Evolutionary conservation across 2,329 filamentous ascomycete species (phyloP).

Genomic region (Rhytidhysteron rufulum): DNA sequence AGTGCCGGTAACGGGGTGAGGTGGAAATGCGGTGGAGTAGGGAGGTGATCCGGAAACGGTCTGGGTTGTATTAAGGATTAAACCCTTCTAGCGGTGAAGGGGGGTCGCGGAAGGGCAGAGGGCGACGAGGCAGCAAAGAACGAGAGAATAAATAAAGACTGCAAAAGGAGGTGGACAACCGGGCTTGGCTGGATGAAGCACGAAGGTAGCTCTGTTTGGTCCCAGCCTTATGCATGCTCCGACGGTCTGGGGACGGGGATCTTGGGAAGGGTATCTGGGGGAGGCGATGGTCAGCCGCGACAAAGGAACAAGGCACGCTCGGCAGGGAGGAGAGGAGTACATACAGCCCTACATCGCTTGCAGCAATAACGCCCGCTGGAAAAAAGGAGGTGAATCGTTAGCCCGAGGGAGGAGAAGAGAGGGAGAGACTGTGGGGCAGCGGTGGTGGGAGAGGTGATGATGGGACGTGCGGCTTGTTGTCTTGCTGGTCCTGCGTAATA

Average conservation of each 20-base stretch:
- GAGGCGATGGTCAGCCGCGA: background rate
- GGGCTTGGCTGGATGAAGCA: conserved; percentile 1
- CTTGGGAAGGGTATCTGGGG: conserved; percentile 2
- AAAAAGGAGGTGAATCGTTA: too few relatives aligned
- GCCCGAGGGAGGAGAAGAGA: background rate
- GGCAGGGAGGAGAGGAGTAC: background rate
- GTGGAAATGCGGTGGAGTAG: background rate
- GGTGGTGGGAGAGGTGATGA: background rate
- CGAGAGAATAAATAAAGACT: conserved; percentile 2
- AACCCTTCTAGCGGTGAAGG: conserved; percentile 1
- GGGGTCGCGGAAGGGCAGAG: background rate
- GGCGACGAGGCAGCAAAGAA: conserved; percentile 1
- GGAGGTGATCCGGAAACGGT: background rate
- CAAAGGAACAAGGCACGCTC: background rate
- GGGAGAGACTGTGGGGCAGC: background rate
- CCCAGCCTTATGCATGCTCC: conserved; percentile 12
- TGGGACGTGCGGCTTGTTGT: background rate
- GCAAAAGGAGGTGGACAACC: conserved; percentile 1
- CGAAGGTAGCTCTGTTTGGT: conserved; percentile 6
- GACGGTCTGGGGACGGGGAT: conserved; percentile 9
- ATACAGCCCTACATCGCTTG: conserved; percentile 2
- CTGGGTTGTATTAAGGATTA: conserved; percentile 7
- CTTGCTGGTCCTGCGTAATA: too few relatives aligned
- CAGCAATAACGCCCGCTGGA: background rate
- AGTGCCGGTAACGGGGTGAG: background rate